A percentile compares a stretch with the other conserved stretches of the same genome.
phyloP scores from a whole-genome alignment of 768 basidiomycete genomes.

The Lactifluus subvellereus region DNA sequence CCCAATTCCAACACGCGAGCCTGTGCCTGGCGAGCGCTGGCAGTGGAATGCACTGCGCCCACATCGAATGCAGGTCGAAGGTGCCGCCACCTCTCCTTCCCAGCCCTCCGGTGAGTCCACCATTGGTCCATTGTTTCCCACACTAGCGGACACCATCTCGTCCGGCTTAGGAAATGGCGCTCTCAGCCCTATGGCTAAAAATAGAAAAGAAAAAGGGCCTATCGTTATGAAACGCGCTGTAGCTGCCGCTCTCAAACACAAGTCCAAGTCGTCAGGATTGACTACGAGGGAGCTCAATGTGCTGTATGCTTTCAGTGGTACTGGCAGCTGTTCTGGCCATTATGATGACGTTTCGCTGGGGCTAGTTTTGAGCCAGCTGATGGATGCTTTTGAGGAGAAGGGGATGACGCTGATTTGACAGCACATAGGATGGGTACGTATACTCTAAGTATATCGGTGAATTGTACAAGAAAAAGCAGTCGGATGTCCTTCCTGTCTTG shows the following conservation, averaged over 20 bases:
- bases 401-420: slow-evolving; percentile 24
- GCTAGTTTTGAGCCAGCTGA: slow-evolving; percentile 22
- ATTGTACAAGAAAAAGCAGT: slow-evolving; percentile 98
- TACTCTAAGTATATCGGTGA: slow-evolving; percentile 83
- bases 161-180: too few species aligned
- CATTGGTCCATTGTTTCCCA: too few species aligned
- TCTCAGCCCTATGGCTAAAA: too few species aligned
- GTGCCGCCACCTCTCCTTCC: too few species aligned
- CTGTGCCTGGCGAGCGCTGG: too few species aligned
- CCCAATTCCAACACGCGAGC: too few species aligned
- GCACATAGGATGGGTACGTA: slow-evolving; percentile 81
- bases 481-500: slow-evolving; percentile 73
- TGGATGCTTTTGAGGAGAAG: slow-evolving; percentile 28
- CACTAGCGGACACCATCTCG: too few species aligned
- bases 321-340: neutral
- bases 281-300: slow-evolving; percentile 30
- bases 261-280: neutral
- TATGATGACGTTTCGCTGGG: neutral
- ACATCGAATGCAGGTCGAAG: too few species aligned
- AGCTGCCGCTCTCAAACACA: slow-evolving; percentile 19
- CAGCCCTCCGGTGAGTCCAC: too few species aligned
- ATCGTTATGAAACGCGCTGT: too few species aligned
- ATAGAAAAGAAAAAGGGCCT: too few species aligned
- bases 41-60: too few species aligned
- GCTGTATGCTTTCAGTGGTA: neutral